Evolutionary conservation across 768 basidiomycete species (phyloP).

Genomic region (Chalciporus pseudorubinellus): DNA sequence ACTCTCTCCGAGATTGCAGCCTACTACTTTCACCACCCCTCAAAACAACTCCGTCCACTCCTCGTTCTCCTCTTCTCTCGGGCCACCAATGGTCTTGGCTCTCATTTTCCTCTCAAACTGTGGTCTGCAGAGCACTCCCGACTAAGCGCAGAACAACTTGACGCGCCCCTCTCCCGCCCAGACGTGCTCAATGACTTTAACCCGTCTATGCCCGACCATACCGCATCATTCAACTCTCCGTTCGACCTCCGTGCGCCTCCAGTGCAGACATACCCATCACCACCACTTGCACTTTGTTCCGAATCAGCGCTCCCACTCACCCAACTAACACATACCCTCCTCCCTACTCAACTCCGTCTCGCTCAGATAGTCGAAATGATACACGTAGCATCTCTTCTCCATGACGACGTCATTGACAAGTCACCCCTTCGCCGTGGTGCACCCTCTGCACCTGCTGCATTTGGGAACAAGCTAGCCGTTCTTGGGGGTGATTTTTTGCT

Average conservation of each 20-base stretch:
- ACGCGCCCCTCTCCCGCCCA: constrained; percentile 73
- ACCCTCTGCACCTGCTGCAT: constrained; percentile 68
- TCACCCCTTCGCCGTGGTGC: constrained; percentile 68
- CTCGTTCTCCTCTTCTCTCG: constrained; percentile 86
- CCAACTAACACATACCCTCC: constrained; percentile 35
- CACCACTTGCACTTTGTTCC: constrained; percentile 21
- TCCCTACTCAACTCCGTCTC: constrained; percentile 88
- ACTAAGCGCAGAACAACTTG: constrained; percentile 59
- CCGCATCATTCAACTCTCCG: constrained; percentile 61
- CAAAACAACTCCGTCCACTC: constrained; percentile 88
- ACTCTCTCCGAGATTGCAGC: constrained; percentile 83
- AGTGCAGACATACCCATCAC: constrained; percentile 23
- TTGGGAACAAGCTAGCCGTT: constrained; percentile 92
- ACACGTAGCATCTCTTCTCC: constrained; percentile 89
- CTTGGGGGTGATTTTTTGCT: constrained; percentile 95
- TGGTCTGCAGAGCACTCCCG: constrained; percentile 61
- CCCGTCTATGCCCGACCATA: constrained; percentile 78
- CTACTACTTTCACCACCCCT: constrained; percentile 87
- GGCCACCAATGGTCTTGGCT: constrained; percentile 89
- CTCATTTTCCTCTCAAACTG: constrained; percentile 55
- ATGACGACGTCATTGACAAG: constrained; percentile 85
- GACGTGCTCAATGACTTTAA: constrained; percentile 92
- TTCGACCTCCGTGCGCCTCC: constrained; percentile 47
- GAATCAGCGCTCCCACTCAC: constrained; percentile 27
- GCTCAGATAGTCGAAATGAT: constrained; percentile 99